Evolutionary conservation across 768 basidiomycete species (phyloP), one percentile per base, ranked within the genome.

Genomic region (Multifurca ochricompacta): DNA sequence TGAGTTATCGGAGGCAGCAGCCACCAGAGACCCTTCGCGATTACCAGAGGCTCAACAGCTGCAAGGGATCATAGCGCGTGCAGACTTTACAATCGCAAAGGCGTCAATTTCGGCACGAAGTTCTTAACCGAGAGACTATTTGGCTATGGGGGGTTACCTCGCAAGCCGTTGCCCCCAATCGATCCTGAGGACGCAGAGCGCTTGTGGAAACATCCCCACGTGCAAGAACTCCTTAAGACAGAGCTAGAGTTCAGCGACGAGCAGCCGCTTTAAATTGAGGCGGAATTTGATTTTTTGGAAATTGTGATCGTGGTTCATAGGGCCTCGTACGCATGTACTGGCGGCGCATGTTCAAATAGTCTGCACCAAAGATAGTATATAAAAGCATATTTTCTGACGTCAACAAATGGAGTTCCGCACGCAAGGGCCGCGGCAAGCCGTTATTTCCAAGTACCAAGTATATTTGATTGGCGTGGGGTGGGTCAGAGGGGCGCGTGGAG

Each of bases 121-220:
- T 83, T 73, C 64, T 74, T 88, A 37, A 69, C 92, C 13, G 73
- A 89, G 66, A 85, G 77, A 64, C 66, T 87, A 18, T 77, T 85
- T 59, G 91, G 90, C 8, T 93, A 92, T 65, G 89, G 91, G 13
- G 91, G 90, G 0, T 63, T 70, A 23, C 83, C 90, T n/a, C 76
- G 92, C 50, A 79, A 77, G 63, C 93, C 93, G 11, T 76, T 95
- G 44, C 77, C 80, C 43, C 82, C 85, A 9, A 81, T 86, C 14
- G 74, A 76, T 6, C 62, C 73, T 43, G 75, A 67, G 41, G 79
- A 70, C 31, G 85, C 79, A 13, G 71, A 77, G 42, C 76, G 77
- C 4, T 67, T 93, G 49, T 87, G 86, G 82, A 76, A 77, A 37
- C 87, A 92, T 61, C 73, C 79, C 8, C 81, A 89, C 64, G 83